A percentile compares a stretch with the other conserved stretches of the same genome.
Conservation (phyloP, 129 eudicot species). For the Apium graveolens region DNA sequence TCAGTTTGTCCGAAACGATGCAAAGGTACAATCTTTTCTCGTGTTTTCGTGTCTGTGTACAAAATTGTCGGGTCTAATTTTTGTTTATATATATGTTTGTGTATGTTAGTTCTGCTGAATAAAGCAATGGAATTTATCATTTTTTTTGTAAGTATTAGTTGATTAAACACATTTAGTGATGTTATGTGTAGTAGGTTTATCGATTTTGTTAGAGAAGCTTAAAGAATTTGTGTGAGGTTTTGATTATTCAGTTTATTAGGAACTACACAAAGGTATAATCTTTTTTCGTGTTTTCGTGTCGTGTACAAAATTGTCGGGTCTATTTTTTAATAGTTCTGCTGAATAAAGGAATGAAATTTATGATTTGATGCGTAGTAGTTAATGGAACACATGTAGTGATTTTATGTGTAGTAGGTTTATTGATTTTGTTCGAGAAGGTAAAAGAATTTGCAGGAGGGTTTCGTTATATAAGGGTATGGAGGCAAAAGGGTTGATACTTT, state of each 20-base stretch:
- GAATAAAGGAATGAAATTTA: neutral
- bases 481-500: neutral
- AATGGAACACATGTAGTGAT: neutral
- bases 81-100: too few relatives aligned
- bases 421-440: neutral
- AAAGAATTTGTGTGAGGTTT: too few relatives aligned
- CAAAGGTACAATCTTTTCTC: constrained; percentile 36
- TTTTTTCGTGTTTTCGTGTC: too few relatives aligned
- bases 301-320: too few relatives aligned
- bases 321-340: too few relatives aligned
- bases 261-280: too few relatives aligned
- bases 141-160: neutral
- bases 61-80: neutral
- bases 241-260: too few relatives aligned
- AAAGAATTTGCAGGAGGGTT: too few relatives aligned
- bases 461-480: neutral
- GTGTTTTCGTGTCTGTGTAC: neutral
- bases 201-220: neutral
- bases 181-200: neutral
- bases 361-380: neutral
- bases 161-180: neutral
- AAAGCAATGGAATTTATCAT: neutral
- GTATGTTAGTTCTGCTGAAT: too few relatives aligned
- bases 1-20: constrained; percentile 80
- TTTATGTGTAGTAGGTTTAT: neutral